phyloP scores from a whole-genome alignment of 805 yeast species.

The Schizosaccharomyces japonicus region DNA sequence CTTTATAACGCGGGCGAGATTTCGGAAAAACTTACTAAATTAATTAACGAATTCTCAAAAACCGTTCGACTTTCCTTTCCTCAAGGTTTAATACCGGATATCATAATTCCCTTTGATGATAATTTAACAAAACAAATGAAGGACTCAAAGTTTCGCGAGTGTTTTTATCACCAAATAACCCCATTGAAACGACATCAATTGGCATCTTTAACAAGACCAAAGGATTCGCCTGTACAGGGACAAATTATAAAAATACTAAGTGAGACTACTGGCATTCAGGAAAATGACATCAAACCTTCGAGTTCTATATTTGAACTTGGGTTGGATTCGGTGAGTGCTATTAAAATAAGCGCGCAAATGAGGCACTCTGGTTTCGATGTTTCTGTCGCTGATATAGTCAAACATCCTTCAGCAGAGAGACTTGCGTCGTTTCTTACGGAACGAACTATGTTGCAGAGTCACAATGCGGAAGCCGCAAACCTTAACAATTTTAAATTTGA shows the following conservation, averaged over 20 bases:
- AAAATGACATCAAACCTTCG: neutral
- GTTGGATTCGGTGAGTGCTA: slow-evolving; percentile 13
- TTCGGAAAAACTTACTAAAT: no score
- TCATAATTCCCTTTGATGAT: neutral
- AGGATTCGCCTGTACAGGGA: neutral
- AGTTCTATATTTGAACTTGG: slow-evolving; percentile 4
- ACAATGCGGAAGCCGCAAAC: neutral
- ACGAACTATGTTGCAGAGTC: neutral
- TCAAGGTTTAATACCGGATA: neutral
- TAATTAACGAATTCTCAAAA: no score
- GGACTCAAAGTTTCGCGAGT: neutral
- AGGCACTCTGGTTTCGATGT: slow-evolving; percentile 6
- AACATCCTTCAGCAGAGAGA: slow-evolving; percentile 5
- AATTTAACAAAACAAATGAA: neutral
- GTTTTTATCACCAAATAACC: neutral
- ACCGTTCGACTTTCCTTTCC: no score
- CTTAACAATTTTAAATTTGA: neutral
- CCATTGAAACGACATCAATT: neutral
- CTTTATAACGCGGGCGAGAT: no score
- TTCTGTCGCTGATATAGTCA: slow-evolving; percentile 9
- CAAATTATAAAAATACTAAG: neutral
- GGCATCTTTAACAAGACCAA: neutral
- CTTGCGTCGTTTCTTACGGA: slow-evolving; percentile 4
- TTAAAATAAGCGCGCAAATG: slow-evolving; percentile 8
- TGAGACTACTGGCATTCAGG: neutral